These are phyloP conservation scores for peach (Prunus persica) DNA, from an alignment of 306 rosid genomes.

Conservation along the genomic window DNA sequence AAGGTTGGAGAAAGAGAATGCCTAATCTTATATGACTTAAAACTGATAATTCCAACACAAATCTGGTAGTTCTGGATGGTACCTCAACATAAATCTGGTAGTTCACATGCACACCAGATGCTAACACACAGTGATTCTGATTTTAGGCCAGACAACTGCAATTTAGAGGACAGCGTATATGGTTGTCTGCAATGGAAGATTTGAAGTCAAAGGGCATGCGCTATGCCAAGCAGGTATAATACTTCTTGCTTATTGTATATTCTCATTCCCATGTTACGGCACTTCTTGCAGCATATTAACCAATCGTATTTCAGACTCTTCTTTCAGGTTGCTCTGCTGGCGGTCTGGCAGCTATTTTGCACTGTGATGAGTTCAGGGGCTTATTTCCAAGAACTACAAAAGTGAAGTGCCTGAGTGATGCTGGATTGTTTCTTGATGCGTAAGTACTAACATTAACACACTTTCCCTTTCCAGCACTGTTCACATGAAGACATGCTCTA, in stretches of 20 bases:
- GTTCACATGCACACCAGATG: background rate
- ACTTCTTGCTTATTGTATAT: slow-evolving; percentile 9
- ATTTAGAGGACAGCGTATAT: slow-evolving; percentile 90
- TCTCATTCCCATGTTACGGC: background rate
- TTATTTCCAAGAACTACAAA: slow-evolving; percentile 55
- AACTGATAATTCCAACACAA: background rate
- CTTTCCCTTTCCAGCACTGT: slow-evolving; percentile 8
- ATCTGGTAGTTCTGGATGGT: background rate
- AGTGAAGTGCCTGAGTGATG: slow-evolving; percentile 97
- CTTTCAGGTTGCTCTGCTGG: slow-evolving; percentile 99
- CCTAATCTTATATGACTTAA: background rate
- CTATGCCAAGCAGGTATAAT: slow-evolving; percentile 65
- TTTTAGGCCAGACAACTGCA: slow-evolving; percentile 61
- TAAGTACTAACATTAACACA: slow-evolving; percentile 33
- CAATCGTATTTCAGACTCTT: slow-evolving; percentile 62
- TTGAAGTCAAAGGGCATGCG: slow-evolving; percentile 87
- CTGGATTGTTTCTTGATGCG: slow-evolving; percentile 94
- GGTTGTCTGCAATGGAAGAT: slow-evolving; percentile 89
- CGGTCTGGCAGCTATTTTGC: slow-evolving; percentile 86
- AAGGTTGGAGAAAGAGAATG: background rate
- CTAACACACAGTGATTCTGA: slow-evolving; percentile 6
- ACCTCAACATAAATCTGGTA: background rate
- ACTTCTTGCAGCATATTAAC: background rate
- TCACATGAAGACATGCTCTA: background rate
- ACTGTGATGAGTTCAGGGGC: slow-evolving; percentile 74